Evolutionary conservation across 768 basidiomycete genomes (phyloP), one percentile per base, ranked within the genome.

Genomic region (Trametes cinnabarina): DNA sequence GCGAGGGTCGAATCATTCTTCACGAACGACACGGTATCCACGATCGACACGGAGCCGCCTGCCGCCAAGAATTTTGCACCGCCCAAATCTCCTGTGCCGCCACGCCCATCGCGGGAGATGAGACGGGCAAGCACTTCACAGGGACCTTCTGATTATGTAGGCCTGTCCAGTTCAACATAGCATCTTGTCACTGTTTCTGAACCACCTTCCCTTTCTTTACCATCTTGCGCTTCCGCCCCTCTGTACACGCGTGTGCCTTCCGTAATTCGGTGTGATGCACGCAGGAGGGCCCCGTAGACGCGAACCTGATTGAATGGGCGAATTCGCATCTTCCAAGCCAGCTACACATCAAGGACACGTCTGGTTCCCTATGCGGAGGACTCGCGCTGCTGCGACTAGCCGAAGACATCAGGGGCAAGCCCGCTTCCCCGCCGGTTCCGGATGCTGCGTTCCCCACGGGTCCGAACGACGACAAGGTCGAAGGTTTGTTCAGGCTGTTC

Each of bases 401-500:
- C 1, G 94, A 97, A 71, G 81, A 84, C 22, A 84, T 91, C 73
- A 86, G 84, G 68, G 85, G 86, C 32, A 76, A 78, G 55, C 76
- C 86, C 0, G 76, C 82, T 0, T 82, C 82, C 17, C 90, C 91
- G 15, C 81, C 88, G 10, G 86, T 94, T 2, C 84, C 85, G 1
- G 90, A 93, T 65, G 82, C 85, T 1, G 86, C 87, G 0, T 97
- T 96, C 77, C 88, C 88, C 3, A 69, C 75, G 9, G 81, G 80
- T 39, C 72, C 80, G 12, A 77, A 78, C 60, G 88, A 94, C 67
- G 88, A 95, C 63, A 90, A 88, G 63, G 76, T 96, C 14, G 91
- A 93, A 25, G 92, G 94, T 15, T 76, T 96, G 26, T 94, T 96
- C 76, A 79, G 83, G 55, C 75, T 96, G 54, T 96, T 97, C 73